phyloP scores from a whole-genome alignment of 2,329 filamentous ascomycete species.

The Aspergillaceae sp. region DNA sequence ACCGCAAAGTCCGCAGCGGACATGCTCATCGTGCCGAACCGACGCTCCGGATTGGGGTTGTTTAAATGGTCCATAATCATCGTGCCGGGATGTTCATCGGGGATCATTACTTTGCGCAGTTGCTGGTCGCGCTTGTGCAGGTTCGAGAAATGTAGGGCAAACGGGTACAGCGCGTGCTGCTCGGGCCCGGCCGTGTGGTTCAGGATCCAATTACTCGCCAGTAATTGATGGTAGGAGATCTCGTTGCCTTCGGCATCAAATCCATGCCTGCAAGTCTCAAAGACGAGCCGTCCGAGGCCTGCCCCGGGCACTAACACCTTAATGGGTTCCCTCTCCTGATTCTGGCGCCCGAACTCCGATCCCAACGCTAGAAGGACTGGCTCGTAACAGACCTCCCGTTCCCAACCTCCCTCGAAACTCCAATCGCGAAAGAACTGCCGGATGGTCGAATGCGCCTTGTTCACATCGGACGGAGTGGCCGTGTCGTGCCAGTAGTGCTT shows the following conservation, averaged over 20 bases:
- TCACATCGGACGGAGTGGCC: conserved; percentile 66
- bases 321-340: conserved; percentile 37
- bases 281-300: conserved; percentile 78
- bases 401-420: conserved; percentile 65
- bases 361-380: conserved; percentile 62
- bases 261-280: conserved; percentile 68
- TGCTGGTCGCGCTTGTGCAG: conserved; percentile 66
- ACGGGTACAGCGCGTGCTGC: conserved; percentile 71
- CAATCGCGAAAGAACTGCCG: conserved; percentile 94
- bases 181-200: conserved; percentile 48
- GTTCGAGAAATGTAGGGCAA: conserved; percentile 82
- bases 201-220: conserved; percentile 60
- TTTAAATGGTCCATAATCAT: conserved; percentile 38
- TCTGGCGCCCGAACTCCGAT: conserved; percentile 35
- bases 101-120: conserved; percentile 62
- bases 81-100: conserved; percentile 66
- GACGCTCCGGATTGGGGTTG: conserved; percentile 16
- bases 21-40: conserved; percentile 74
- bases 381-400: conserved; percentile 68
- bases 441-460: conserved; percentile 86
- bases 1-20: conserved; percentile 85
- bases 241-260: conserved; percentile 81
- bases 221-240: conserved; percentile 93
- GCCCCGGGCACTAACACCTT: conserved; percentile 81
- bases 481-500: conserved; percentile 57